Conservation (phyloP, 164 flowering plant genomes). For the Dillenia turbinata region DNA sequence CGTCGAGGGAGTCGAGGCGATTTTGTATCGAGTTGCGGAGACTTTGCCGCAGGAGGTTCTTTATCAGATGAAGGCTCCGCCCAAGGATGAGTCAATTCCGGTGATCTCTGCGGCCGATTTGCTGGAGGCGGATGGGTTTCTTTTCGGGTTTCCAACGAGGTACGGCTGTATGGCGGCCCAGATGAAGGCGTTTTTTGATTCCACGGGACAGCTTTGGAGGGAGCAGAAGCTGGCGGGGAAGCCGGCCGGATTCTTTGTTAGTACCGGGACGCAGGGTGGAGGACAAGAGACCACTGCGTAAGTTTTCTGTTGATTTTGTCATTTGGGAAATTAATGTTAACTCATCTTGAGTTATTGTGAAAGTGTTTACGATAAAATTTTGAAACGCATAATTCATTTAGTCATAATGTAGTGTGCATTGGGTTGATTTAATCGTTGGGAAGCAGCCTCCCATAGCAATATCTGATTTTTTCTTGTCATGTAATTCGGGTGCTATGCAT, state of each 20-base stretch:
- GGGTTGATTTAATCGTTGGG: too few relatives aligned
- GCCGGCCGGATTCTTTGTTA: constrained; percentile 73
- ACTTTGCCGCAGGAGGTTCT: constrained; percentile 41
- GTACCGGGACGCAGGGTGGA: constrained; percentile 81
- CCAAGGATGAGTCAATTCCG: constrained; percentile 41
- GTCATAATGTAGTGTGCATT: too few relatives aligned
- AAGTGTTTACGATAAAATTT: too few relatives aligned
- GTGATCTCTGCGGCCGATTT: constrained; percentile 47
- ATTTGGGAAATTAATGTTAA: too few relatives aligned
- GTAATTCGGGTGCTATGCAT: too few relatives aligned
- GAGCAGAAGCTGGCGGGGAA: constrained; percentile 64
- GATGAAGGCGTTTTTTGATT: constrained; percentile 71
- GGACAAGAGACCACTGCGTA: constrained; percentile 88
- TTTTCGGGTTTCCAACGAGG: constrained; percentile 82
- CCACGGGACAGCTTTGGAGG: constrained; percentile 59
- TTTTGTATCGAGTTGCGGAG: constrained; percentile 58
- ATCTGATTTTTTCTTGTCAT: too few relatives aligned
- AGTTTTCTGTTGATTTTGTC: constrained; percentile 13
- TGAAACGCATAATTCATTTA: too few relatives aligned
- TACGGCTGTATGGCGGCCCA: constrained; percentile 72
- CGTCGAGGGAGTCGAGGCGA: constrained; percentile 60
- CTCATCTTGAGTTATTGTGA: too few relatives aligned
- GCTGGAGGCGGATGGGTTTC: constrained; percentile 52
- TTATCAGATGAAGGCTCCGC: constrained; percentile 56
- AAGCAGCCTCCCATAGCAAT: too few relatives aligned